phyloP scores from a whole-genome alignment of 495 filamentous ascomycete species.

The Platismatia glauca region DNA sequence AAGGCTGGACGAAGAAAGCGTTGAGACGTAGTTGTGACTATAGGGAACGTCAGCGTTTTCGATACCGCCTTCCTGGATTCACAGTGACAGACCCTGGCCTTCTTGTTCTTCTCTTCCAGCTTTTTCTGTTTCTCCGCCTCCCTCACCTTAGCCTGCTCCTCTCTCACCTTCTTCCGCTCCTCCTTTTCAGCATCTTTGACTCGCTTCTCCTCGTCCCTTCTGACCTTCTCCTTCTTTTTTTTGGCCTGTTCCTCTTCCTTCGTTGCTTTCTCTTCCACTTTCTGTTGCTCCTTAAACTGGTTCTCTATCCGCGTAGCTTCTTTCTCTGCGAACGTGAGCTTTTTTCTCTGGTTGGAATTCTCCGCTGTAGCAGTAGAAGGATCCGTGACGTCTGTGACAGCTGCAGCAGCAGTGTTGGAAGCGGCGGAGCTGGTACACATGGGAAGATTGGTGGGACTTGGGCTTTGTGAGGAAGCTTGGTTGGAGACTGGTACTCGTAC shows the following conservation, averaged over 20 bases:
- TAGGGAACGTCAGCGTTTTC: conserved; percentile 17
- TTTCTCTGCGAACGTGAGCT: conserved; percentile 44
- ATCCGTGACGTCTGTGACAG: background rate
- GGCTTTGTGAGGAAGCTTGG: background rate
- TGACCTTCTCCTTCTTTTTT: conserved; percentile 37
- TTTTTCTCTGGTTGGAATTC: conserved; percentile 40
- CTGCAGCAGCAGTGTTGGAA: background rate
- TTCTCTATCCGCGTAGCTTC: conserved; percentile 47
- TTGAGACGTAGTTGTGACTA: conserved; percentile 52
- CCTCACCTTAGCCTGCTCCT: conserved; percentile 28
- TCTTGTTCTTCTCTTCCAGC: conserved; percentile 58
- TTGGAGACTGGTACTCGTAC: background rate
- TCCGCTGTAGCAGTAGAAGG: conserved; percentile 10
- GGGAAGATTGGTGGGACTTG: background rate
- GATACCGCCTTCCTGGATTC: background rate
- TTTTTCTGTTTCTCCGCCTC: conserved; percentile 45
- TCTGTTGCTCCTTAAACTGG: conserved; percentile 43
- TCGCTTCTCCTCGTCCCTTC: conserved; percentile 38
- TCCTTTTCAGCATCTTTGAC: conserved; percentile 39
- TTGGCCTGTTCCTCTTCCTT: conserved; percentile 42
- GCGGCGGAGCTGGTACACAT: background rate
- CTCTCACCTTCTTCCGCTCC: conserved; percentile 33
- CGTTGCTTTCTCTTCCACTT: conserved; percentile 36
- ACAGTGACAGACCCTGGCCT: conserved; percentile 47
- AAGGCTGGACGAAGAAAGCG: conserved; percentile 51